Evolutionary conservation across 495 filamentous ascomycete species (phyloP).

Genomic region (Tuber umbilicatum): DNA sequence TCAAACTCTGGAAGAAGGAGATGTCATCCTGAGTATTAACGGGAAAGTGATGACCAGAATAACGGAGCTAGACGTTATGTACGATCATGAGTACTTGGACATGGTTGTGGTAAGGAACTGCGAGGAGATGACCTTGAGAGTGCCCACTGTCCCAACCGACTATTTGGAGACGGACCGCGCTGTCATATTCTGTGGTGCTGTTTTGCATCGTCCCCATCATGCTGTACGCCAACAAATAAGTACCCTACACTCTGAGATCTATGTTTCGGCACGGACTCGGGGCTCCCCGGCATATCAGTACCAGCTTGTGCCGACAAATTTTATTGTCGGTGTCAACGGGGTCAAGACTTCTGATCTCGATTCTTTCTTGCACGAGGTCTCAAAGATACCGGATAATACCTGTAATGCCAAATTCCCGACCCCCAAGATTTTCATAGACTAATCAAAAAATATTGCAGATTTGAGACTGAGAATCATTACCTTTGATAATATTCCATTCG

Average conservation of each 20-base stretch:
- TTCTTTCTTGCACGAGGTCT: constrained; percentile 67
- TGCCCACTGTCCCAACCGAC: constrained; percentile 80
- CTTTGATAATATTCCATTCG: constrained; percentile 96
- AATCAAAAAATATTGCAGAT: constrained; percentile 47
- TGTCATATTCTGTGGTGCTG: constrained; percentile 90
- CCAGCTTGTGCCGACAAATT: constrained; percentile 89
- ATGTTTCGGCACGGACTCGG: constrained; percentile 76
- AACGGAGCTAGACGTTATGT: constrained; percentile 92
- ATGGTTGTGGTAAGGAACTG: constrained; percentile 82
- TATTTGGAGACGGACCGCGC: constrained; percentile 88
- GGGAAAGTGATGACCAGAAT: constrained; percentile 86
- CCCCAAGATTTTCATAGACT: background rate
- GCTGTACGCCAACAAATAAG: constrained; percentile 95
- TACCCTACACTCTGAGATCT: constrained; percentile 94
- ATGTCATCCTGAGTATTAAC: constrained; percentile 87
- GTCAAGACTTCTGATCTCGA: constrained; percentile 72
- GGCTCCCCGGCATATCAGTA: constrained; percentile 90
- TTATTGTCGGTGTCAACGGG: constrained; percentile 92
- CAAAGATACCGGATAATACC: constrained; percentile 87
- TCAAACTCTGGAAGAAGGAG: constrained; percentile 70
- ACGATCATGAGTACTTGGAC: constrained; percentile 74
- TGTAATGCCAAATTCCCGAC: constrained; percentile 47
- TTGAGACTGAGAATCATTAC: constrained; percentile 91
- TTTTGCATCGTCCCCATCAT: constrained; percentile 88
- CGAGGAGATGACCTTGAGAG: constrained; percentile 65